Evolutionary conservation across 176 grass and related monocot genomes (phyloP), one percentile per base, ranked within the genome.

Genomic region (Oryza meridionalis): DNA sequence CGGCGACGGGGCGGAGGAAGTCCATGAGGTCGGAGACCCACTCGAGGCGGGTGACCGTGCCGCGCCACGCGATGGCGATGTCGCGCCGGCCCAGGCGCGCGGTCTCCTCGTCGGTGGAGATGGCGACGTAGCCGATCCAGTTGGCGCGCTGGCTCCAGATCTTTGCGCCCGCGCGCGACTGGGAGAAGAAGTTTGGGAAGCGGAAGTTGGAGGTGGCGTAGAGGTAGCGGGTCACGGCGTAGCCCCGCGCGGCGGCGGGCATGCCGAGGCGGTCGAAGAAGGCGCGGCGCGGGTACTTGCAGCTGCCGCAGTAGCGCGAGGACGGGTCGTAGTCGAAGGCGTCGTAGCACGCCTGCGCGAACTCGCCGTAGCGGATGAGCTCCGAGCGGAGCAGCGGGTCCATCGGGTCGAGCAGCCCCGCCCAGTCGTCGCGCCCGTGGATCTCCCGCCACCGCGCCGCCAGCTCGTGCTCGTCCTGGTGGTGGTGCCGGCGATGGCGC

Each of bases 91-190:
- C 95, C 7, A 98, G 88, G 9, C 84, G 88, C 7, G 90, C 82
- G 0, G 77, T 86, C 79, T 85, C 67, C 45, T 66, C 92, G 75
- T 98, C 95, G 26, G 79, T 88, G 4, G 95, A 94, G 42, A 98
- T 89, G 6, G 92, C 90, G 50, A 98, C 84, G 90, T 98, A 98
- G 33, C 95, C 95, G 46, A 98, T 98, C 95, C 95, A 98, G 86
- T 90, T 94, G 6, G 95, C 95, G 53, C 90, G 78, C 84, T 94
- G 86, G 82, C 90, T 97, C 95, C 95, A 97, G 43, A 85, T 83
- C 72, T 76, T 79, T 44, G 78, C 80, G 4, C 79, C 86, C 3
- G 66, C 85, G 6, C 51, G 69, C 1, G 89, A 67, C 89, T 24
- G 24, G 43, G 78, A 78, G 37, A 87, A 82, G 35, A 85, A 9